A percentile compares a stretch with the other conserved stretches of the same genome.
Conservation (phyloP, 495 filamentous ascomycete genomes). For the Poronia punctata region DNA sequence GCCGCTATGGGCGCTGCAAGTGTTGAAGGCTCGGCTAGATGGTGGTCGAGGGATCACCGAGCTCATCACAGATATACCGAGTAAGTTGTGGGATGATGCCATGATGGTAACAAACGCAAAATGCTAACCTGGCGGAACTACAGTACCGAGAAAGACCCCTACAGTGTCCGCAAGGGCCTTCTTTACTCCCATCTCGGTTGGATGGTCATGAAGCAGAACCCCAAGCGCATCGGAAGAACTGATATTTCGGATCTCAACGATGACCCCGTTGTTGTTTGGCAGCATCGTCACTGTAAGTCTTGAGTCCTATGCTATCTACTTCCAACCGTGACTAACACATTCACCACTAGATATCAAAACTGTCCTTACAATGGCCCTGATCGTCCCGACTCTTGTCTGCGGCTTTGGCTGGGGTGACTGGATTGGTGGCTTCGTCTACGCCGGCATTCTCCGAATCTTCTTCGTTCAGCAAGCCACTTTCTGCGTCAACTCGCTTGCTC, state of each 20-base stretch:
- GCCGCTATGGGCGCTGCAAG: constrained; percentile 89
- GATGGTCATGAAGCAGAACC: constrained; percentile 95
- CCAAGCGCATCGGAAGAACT: constrained; percentile 86
- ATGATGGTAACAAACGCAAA: too few relatives aligned
- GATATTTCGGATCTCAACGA: constrained; percentile 97
- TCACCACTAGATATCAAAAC: constrained; percentile 57
- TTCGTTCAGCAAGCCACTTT: constrained; percentile 98
- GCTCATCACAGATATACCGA: constrained; percentile 99
- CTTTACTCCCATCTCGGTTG: constrained; percentile 92
- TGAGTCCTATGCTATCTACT: too few relatives aligned
- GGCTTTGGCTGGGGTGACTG: constrained; percentile 89
- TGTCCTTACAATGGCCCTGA: constrained; percentile 78
- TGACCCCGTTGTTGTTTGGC: constrained; percentile 87
- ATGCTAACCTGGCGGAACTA: too few relatives aligned
- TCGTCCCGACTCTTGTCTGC: constrained; percentile 75
- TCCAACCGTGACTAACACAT: not conserved
- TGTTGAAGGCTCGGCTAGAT: constrained; percentile 91
- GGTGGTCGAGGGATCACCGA: constrained; percentile 96
- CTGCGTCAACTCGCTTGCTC: constrained; percentile 97
- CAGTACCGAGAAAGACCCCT: constrained; percentile 91
- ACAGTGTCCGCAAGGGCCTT: constrained; percentile 96
- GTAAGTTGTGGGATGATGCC: too few relatives aligned
- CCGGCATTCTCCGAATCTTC: constrained; percentile 91
- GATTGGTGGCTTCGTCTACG: constrained; percentile 88
- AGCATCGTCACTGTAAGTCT: constrained; percentile 70